phyloP scores from a whole-genome alignment of 208 protist genomes.

The Leishmania martiniquensis region DNA sequence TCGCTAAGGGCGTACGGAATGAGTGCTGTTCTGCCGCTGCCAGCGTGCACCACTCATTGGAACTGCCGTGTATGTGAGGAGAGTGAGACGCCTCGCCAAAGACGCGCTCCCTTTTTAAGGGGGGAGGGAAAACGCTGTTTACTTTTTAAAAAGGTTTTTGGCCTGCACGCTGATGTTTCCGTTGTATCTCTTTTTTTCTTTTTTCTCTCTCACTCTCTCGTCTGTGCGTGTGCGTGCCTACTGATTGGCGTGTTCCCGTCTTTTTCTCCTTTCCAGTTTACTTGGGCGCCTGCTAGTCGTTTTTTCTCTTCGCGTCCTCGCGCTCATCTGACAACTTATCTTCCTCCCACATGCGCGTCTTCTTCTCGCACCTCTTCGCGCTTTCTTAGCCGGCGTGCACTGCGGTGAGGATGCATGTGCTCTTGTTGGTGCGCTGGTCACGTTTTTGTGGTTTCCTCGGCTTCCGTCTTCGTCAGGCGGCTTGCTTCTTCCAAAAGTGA shows the following conservation, averaged over 20 bases:
- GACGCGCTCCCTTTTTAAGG: neutral
- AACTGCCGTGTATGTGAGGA: neutral
- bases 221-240: too few species aligned
- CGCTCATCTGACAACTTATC: neutral
- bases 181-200: too few species aligned
- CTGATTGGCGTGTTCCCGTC: neutral
- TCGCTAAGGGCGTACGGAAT: neutral
- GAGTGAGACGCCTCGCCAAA: neutral
- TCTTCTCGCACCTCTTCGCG: neutral
- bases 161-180: too few species aligned
- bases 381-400: neutral
- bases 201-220: too few species aligned
- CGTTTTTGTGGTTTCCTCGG: neutral
- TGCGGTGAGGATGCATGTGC: neutral
- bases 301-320: neutral
- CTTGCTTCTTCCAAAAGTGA: neutral
- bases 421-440: neutral
- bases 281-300: neutral
- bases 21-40: neutral
- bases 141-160: too few species aligned
- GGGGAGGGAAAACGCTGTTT: too few species aligned
- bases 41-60: neutral
- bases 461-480: neutral
- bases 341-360: neutral
- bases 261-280: conserved; percentile 7